These are phyloP conservation scores for Candida jianshihensis DNA, from an alignment of 805 yeast species.

Conservation along the genomic window DNA sequence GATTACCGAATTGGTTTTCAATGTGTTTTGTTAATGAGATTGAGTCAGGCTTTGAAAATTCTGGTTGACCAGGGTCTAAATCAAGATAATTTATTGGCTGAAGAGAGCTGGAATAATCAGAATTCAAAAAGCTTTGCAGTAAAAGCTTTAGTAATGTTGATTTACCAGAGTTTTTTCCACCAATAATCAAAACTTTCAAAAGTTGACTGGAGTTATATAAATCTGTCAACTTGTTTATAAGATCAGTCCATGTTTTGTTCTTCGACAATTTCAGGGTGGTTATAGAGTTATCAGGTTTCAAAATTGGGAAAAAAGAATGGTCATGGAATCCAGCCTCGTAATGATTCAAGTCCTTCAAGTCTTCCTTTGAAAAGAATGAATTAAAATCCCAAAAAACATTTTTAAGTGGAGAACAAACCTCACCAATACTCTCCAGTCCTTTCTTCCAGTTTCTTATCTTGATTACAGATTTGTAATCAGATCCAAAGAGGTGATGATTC, in stretches of 20 bases:
- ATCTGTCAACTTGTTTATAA: constrained; percentile 31
- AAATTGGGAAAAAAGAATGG: constrained; percentile 34
- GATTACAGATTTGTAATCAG: constrained; percentile 37
- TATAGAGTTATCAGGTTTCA: constrained; percentile 22
- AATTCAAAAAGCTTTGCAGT: constrained; percentile 37
- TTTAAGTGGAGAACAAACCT: constrained; percentile 38
- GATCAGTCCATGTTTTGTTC: constrained; percentile 29
- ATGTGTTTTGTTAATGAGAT: constrained; percentile 44
- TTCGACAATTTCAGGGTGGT: constrained; percentile 5
- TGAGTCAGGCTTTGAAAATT: constrained; percentile 64
- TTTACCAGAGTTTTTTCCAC: constrained; percentile 74
- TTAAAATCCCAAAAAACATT: constrained; percentile 28
- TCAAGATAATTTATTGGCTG: constrained; percentile 49
- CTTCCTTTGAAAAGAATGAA: constrained; percentile 8
- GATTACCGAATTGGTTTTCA: constrained; percentile 31
- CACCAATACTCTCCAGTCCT: constrained; percentile 40
- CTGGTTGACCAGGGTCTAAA: constrained; percentile 88
- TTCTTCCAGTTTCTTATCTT: constrained; percentile 29
- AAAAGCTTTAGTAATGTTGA: constrained; percentile 59
- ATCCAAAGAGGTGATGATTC: constrained; percentile 31
- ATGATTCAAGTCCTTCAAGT: constrained; percentile 9
- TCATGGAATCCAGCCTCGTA: constrained; percentile 22
- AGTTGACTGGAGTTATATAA: constrained; percentile 24
- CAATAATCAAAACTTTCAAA: constrained; percentile 29
- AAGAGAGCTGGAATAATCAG: constrained; percentile 1